Percentiles rank a stretch among this genome's conserved stretches.
Conservation (phyloP, 2,329 filamentous ascomycete genomes). For the Stachybotrys elegans region DNA sequence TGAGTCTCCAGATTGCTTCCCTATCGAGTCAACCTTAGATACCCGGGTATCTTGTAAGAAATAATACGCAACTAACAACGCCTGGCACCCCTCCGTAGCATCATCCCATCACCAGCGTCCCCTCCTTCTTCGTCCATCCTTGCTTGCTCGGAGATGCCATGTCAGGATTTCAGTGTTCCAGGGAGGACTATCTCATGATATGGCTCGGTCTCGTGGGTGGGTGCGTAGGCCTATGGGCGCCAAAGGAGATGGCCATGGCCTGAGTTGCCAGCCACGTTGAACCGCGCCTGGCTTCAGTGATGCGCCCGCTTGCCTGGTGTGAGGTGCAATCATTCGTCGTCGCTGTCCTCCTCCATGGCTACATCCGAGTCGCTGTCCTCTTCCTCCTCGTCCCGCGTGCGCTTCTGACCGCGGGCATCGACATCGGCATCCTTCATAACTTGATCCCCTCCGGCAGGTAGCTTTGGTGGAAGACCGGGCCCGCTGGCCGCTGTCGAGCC, state of each 20-base stretch:
- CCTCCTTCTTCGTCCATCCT: constrained; percentile 88
- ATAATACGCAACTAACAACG: constrained; percentile 36
- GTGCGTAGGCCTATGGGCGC: constrained; percentile 73
- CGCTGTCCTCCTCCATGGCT: constrained; percentile 65
- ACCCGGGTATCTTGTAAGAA: constrained; percentile 22
- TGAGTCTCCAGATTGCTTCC: constrained; percentile 43
- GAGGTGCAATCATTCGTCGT: constrained; percentile 67
- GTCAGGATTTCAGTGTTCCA: constrained; percentile 55
- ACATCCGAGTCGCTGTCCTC: constrained; percentile 67
- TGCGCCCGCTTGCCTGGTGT: no score
- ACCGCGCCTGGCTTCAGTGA: constrained; percentile 5
- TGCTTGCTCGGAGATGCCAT: constrained; percentile 84
- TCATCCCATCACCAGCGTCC: constrained; percentile 74
- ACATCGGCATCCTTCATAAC: constrained; percentile 45
- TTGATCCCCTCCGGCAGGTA: constrained; percentile 40
- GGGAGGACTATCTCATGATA: constrained; percentile 70
- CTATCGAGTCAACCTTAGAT: constrained; percentile 22
- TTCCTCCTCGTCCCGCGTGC: constrained; percentile 60
- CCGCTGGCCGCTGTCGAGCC: constrained; percentile 37
- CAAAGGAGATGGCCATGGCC: constrained; percentile 56
- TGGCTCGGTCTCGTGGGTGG: constrained; percentile 88
- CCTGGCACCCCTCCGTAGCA: no score
- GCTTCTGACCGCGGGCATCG: constrained; percentile 62
- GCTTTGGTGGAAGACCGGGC: constrained; percentile 41
- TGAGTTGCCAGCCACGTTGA: constrained; percentile 14